Base-by-base conservation (phyloP, 768 basidiomycete species). In the Hortiboletus flavorubellus region DNA sequence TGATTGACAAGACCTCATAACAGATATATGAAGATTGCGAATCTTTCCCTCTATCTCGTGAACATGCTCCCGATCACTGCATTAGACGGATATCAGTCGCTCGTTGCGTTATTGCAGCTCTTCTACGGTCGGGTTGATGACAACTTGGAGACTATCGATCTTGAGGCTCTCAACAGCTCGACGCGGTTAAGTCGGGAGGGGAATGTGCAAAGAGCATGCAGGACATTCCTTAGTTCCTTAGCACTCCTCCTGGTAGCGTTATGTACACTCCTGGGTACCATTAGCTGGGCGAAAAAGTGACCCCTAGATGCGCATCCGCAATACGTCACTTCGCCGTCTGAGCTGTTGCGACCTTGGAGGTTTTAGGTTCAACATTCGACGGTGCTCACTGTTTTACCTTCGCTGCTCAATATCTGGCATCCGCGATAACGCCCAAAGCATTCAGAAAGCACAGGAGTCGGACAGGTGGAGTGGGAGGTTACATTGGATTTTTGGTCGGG, bases 21-120 rank as follows among this genome's bases (percentile, higher is more conserved):
- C 59, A 88, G 89, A 56, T 89, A 89, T 56, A 69, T 85, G 55
- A 71, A 74, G 34, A 80, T 82, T 64, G 78, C 89, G 2, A 83
- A 85, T n/a, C 68, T 93, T 33, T 93, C 91, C 3, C 75, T 95
- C 2, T 93, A 82, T 68, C 71, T 93, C 54, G 85, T 94, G 74
- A 95, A 95, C 67, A 79, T 91, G 29, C 76, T 94, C 23, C 91
- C 93, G 0, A 66, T 93, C 34, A 80, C 81, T 3, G 72, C 75
- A 46, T 75, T 94, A 18, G 93, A 95, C 56, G 93, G 93, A 29
- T 71, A 77, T 8, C 80, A 85, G 59, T 72, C 88, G 18, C 73
- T 91, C 9, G 66, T 63, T 9, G 63, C 59, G 29, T 51, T 72
- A 37, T 51, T 72, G 12, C 69, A 73, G 31, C 47, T 72, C 8